Conservation (phyloP, 495 filamentous ascomycete species). For the Beverwykella pulmonaria region DNA sequence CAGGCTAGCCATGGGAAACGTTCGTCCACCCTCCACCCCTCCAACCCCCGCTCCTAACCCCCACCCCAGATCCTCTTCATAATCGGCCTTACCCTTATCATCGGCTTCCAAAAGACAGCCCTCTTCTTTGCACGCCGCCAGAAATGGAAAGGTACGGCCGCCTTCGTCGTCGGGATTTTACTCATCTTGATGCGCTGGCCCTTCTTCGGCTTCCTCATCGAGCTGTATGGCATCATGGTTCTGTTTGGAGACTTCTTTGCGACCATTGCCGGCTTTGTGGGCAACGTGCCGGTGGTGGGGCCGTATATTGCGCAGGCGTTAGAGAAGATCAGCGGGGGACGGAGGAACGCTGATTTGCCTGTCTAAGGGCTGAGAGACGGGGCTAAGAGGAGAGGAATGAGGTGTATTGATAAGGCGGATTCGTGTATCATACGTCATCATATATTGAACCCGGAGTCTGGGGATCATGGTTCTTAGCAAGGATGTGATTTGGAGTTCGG, state of each 20-base stretch:
- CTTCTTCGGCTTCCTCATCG: conserved; percentile 82
- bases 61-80: conserved; percentile 84
- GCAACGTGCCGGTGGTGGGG: conserved; percentile 81
- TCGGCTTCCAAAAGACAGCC: conserved; percentile 87
- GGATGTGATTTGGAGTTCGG: background rate
- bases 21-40: conserved; percentile 45
- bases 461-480: background rate
- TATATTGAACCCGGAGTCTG: background rate
- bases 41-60: conserved; percentile 5
- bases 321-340: conserved; percentile 64
- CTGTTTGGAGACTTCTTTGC: conserved; percentile 95
- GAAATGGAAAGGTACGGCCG: conserved; percentile 88
- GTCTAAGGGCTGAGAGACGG: conserved; percentile 51
- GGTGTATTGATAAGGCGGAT: background rate
- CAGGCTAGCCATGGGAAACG: conserved; percentile 88
- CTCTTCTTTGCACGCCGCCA: conserved; percentile 91
- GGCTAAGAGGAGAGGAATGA: background rate
- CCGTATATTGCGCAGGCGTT: conserved; percentile 73
- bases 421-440: background rate
- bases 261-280: conserved; percentile 86
- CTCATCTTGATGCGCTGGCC: conserved; percentile 90
- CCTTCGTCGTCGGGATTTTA: conserved; percentile 80
- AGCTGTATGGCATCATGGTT: conserved; percentile 88
- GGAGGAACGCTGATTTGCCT: conserved; percentile 75
- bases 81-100: conserved; percentile 89